Evolutionary conservation across 73 alveolate species (phyloP).

Genomic region (Paraurostyla sp.): DNA sequence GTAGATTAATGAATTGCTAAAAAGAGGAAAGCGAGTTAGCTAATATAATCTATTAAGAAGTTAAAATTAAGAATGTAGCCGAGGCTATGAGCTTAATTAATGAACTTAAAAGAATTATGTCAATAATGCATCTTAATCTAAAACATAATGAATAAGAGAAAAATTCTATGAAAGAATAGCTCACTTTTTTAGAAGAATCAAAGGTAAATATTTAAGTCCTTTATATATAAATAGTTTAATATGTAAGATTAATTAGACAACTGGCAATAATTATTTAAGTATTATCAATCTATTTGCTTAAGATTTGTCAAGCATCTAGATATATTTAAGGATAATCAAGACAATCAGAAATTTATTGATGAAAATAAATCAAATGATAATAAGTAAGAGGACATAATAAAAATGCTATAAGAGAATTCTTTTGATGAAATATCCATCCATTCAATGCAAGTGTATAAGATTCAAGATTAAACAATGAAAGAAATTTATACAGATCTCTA

Average conservation of each 20-base stretch:
- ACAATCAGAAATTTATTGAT: neutral
- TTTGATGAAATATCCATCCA: neutral
- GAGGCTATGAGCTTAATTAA: neutral
- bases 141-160: constrained; percentile 38
- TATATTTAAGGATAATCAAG: neutral
- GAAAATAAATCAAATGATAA: neutral
- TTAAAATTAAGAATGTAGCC: neutral
- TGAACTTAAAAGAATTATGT: constrained; percentile 9
- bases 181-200: constrained; percentile 7
- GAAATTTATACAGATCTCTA: constrained; percentile 3
- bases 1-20: neutral
- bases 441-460: neutral
- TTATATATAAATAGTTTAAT: neutral
- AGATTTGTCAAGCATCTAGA: constrained; percentile 19
- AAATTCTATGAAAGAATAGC: neutral
- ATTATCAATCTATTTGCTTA: constrained; percentile 4
- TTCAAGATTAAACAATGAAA: neutral
- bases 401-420: constrained; percentile 4
- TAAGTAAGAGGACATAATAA: constrained; percentile 17
- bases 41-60: neutral
- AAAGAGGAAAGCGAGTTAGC: constrained; percentile 1
- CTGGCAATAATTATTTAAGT: neutral
- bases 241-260: neutral
- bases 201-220: neutral
- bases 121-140: neutral